Base-by-base conservation (phyloP, 257 asterid genomes). In the Solanum gracilifrons region DNA sequence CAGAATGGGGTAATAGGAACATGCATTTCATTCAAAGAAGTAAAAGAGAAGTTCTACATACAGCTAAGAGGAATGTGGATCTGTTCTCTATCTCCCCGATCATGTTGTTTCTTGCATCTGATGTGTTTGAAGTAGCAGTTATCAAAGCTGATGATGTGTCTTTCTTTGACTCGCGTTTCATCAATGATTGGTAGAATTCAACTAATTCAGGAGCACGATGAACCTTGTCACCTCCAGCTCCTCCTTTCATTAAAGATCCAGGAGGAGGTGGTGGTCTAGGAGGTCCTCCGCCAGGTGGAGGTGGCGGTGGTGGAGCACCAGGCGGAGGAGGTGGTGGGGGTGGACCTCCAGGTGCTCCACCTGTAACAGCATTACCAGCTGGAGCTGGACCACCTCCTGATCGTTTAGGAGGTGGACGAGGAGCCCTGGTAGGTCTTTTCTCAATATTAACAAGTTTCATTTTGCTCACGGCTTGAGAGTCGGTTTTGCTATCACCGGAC, bases 131-230 rank as follows among this genome's bases (percentile, higher is more conserved):
- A 39, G 95, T 73, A 32, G 97, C 83, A 62, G 98, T 88, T 80
- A 97, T 88, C 92, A 96, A 85, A 15, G 96, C 88, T 3, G 95
- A 82, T 11, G 96, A 82, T 11, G 96, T 89, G 80, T 92, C 99
- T 89, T 93, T 97, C 97, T 95, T 97, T 9, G 96, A 96, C 92
- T 96, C 99, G 1, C 99, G 97, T 89, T 97, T 97, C 98, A 94
- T 94, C 91, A 97, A 86, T 6, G 96, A 82, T 92, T 96, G 99
- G 92, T 97, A 97, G 89, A 97, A 96, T 86, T 97, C 99, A 27
- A 96, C 99, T n/a, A 97, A 91, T 85, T 97, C 99, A 51, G 99
- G 99, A 46, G 99, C 99, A 37, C 99, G 94, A 92, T 96, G 97
- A 77, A 96, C 99, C 92, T 95, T 97, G 46, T 94, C 98, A 55